Percentiles rank a stretch among this genome's conserved stretches.
These are phyloP conservation scores for Fusarium goolgardi DNA, from an alignment of 2,329 filamentous ascomycete species.

Conservation along the genomic window DNA sequence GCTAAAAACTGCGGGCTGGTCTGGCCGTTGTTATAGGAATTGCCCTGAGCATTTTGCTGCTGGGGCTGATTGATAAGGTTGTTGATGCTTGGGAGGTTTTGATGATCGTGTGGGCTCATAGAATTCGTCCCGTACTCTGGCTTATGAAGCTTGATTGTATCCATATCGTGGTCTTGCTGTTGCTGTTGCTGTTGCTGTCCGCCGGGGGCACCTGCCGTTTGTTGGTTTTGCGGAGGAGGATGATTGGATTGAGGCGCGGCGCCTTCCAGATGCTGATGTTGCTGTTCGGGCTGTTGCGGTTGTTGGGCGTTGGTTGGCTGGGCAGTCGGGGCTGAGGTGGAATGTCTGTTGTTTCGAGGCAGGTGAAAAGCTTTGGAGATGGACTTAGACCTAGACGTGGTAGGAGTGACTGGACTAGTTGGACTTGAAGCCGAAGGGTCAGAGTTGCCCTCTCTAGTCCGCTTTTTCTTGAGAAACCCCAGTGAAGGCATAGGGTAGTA, in stretches of 20 bases:
- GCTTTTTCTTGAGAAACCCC: slow-evolving; percentile 98
- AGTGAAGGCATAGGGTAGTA: slow-evolving; percentile 82
- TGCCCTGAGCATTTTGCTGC: slow-evolving; percentile 56
- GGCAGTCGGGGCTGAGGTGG: slow-evolving; percentile 44
- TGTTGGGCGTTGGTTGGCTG: slow-evolving; percentile 28
- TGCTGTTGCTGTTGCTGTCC: slow-evolving; percentile 36
- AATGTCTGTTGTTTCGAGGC: slow-evolving; percentile 51
- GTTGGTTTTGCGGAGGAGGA: slow-evolving; percentile 33
- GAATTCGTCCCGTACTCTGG: slow-evolving; percentile 44
- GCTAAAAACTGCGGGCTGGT: slow-evolving; percentile 46
- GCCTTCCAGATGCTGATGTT: slow-evolving; percentile 37
- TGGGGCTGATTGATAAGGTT: slow-evolving; percentile 77
- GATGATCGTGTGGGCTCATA: slow-evolving; percentile 59
- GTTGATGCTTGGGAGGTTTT: slow-evolving; percentile 83
- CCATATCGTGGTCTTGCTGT: slow-evolving; percentile 45
- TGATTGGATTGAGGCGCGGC: slow-evolving; percentile 34
- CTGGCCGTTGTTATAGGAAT: slow-evolving; percentile 47
- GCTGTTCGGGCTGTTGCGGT: slow-evolving; percentile 42
- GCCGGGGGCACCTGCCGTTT: slow-evolving; percentile 38
- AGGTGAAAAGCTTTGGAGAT: slow-evolving; percentile 60
- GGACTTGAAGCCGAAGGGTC: slow-evolving; percentile 75
- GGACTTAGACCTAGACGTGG: slow-evolving; percentile 60
- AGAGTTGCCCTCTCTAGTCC: slow-evolving; percentile 89
- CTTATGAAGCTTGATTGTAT: slow-evolving; percentile 47
- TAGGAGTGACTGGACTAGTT: slow-evolving; percentile 71